Base-by-base conservation (phyloP, 2,329 filamentous ascomycete genomes). In the Incumbomyces delicatus region DNA sequence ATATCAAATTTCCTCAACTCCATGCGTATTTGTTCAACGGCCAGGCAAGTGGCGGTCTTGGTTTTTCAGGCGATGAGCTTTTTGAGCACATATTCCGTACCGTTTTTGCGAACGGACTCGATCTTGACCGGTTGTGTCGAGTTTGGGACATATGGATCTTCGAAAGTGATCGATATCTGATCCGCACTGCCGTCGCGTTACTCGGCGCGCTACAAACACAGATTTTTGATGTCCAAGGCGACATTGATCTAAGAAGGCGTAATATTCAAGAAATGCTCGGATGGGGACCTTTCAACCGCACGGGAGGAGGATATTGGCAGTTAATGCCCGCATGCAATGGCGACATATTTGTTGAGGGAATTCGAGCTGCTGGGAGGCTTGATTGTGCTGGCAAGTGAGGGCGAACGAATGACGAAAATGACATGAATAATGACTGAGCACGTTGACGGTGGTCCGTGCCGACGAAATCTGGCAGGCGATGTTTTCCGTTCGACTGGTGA, bases 71-170 rank as follows among this genome's bases (percentile, higher is more conserved):
- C 6, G 64, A 68, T 46, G 69, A 69, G 62, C 68, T 68, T 51
- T 70, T 77, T 53, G 69, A 73, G 37, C 70, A 72, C 3, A 73
- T 78, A 61, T 73, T 78, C 57, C 68, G 69, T 45, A 72, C 67
- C 3, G 61, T 79, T 13, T 73, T 78, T 53, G 68, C 66, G 13
- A 71, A 72, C 43, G 68, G 72, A 1, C 64, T 77, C 1, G 68
- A 71, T 35, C 60, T 77, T 8, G 75, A 78, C 48, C 66, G 72
- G 30, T 67, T 75, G 10, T 72, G 71, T 40, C 66, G 78, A 2
- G 64, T 81, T 16, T 80, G 77, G 76, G 78, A 81, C 56, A 72
- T 79, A 43, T 78, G 75, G 61, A 71, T 74, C 1, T 76, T 81
- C 47, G 78, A 81, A 58, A 76, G 76, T 27, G 78, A 81, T 50